A percentile compares a stretch with the other conserved stretches of the same genome.
phyloP scores from a whole-genome alignment of 208 protist genomes.

The Leishmania braziliensis region DNA sequence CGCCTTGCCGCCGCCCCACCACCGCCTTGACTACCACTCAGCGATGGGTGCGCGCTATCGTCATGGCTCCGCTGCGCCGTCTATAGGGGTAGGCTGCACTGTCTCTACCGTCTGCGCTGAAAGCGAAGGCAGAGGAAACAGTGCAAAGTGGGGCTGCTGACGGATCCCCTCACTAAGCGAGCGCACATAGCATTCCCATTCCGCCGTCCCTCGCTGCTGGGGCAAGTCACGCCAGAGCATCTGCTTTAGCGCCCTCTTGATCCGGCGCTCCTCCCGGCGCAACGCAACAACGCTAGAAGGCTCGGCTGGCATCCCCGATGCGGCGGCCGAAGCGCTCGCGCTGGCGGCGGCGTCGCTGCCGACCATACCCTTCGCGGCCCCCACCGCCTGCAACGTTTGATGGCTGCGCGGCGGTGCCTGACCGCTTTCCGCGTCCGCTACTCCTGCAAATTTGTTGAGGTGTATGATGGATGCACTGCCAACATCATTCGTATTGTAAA shows the following conservation, averaged over 20 bases:
- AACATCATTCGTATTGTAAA: background rate
- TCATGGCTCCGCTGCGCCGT: background rate
- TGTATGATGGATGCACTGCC: background rate
- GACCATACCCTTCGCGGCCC: background rate
- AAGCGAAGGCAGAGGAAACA: constrained; percentile 10
- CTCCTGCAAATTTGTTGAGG: background rate
- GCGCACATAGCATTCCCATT: constrained; percentile 55
- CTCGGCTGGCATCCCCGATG: background rate
- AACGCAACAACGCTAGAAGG: constrained; percentile 7
- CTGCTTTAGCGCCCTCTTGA: constrained; percentile 58
- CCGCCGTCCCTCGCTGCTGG: constrained; percentile 31
- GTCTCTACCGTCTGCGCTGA: background rate
- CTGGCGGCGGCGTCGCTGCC: background rate
- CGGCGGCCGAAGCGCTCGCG: background rate
- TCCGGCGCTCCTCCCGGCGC: constrained; percentile 42
- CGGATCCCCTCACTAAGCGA: constrained; percentile 45
- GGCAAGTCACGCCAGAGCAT: constrained; percentile 60
- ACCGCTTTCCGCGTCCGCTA: background rate
- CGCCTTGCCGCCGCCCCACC: background rate
- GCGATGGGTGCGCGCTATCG: background rate
- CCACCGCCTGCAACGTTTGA: constrained; percentile 1
- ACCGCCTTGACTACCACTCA: background rate
- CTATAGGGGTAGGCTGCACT: background rate
- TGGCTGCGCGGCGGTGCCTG: background rate
- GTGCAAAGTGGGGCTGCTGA: constrained; percentile 17